Percentiles rank a stretch among this genome's conserved stretches.
phyloP scores from a whole-genome alignment of 768 basidiomycete genomes.

The Crucibulum laeve region DNA sequence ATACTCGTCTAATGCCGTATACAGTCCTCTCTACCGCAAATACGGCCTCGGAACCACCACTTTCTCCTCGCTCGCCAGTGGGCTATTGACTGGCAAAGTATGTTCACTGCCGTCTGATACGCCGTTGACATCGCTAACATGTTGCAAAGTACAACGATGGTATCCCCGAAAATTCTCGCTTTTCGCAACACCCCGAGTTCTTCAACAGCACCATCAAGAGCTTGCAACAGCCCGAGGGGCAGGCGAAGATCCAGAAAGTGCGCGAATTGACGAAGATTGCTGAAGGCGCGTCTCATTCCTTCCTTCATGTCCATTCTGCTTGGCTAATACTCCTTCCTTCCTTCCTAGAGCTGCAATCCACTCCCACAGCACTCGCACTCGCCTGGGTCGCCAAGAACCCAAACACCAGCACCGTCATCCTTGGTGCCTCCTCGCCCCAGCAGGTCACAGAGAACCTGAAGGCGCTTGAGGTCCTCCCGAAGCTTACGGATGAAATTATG shows the following conservation, averaged over 20 bases:
- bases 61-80: conserved; percentile 67
- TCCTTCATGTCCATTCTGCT: background rate
- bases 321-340: background rate
- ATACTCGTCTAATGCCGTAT: no score
- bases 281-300: conserved; percentile 27
- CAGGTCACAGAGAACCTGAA: conserved; percentile 68
- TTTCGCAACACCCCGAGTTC: conserved; percentile 46
- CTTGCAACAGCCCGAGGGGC: conserved; percentile 54
- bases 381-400: conserved; percentile 75
- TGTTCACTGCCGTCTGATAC: background rate
- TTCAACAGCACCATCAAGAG: conserved; percentile 51
- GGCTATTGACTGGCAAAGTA: conserved; percentile 76
- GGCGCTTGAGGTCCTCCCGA: conserved; percentile 68
- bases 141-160: conserved; percentile 59
- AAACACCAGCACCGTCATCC: conserved; percentile 64
- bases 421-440: conserved; percentile 61
- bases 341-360: conserved; percentile 31
- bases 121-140: background rate
- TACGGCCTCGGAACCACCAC: conserved; percentile 73
- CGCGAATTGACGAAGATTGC: conserved; percentile 62
- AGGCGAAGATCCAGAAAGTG: conserved; percentile 67
- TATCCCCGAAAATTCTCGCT: conserved; percentile 69
- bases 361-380: conserved; percentile 62
- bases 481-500: conserved; percentile 62
- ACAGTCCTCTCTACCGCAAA: conserved; percentile 60